Evolutionary conservation across 208 protist species (phyloP).

Genomic region (Leishmania gerbilli): DNA sequence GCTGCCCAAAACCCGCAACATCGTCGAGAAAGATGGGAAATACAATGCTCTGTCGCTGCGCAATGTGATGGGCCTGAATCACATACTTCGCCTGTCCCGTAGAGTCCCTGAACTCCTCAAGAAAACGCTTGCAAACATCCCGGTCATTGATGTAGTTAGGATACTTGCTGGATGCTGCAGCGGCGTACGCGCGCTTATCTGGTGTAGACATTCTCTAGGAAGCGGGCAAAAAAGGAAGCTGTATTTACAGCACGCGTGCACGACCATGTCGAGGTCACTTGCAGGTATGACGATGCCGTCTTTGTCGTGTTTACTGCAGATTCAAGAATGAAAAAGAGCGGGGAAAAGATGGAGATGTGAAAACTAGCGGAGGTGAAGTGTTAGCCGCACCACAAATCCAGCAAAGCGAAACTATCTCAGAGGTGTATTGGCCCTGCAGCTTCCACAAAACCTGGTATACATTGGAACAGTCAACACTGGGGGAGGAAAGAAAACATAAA

Average conservation of each 20-base stretch:
- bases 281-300: neutral
- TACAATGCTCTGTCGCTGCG: constrained; percentile 40
- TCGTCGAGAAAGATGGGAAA: constrained; percentile 71
- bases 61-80: constrained; percentile 40
- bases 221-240: neutral
- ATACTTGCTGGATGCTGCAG: constrained; percentile 73
- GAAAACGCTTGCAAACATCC: constrained; percentile 70
- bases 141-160: constrained; percentile 83
- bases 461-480: neutral
- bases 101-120: constrained; percentile 65
- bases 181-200: constrained; percentile 44
- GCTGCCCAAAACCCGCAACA: constrained; percentile 60
- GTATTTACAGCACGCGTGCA: neutral
- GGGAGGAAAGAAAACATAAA: neutral
- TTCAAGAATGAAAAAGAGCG: neutral
- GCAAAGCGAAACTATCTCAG: neutral
- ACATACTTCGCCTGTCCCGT: constrained; percentile 62
- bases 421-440: neutral
- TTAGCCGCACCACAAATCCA: neutral
- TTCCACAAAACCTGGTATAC: neutral
- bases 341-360: neutral
- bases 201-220: constrained; percentile 21
- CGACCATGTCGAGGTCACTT: neutral
- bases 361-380: neutral
- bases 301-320: neutral